phyloP scores from a whole-genome alignment of 345 rosid genomes.

The Salix exigua region DNA sequence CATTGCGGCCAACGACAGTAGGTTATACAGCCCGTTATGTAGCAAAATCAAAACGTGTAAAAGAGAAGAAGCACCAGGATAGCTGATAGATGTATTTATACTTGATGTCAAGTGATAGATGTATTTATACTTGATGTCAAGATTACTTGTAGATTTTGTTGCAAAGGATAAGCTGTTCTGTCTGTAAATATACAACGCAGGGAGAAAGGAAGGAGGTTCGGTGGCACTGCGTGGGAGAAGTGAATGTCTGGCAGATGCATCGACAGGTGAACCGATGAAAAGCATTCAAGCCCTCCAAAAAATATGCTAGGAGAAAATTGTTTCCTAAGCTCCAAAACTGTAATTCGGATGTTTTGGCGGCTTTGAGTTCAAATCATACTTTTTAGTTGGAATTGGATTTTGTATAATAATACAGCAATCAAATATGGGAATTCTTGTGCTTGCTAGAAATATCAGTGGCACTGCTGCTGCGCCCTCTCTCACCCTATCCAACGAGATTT shows the following conservation, averaged over 20 bases:
- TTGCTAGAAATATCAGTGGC: not conserved
- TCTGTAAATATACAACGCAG: conserved; percentile 15
- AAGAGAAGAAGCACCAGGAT: conserved; percentile 10
- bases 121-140: not conserved
- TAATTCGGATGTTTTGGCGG: conserved; percentile 12
- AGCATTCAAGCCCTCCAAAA: not conserved
- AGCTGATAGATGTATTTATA: not conserved
- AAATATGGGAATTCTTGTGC: not conserved
- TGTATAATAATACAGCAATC: conserved; percentile 2
- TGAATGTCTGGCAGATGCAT: not conserved
- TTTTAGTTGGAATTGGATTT: not conserved
- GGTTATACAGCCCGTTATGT: conserved; percentile 74
- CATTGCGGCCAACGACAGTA: conserved; percentile 64
- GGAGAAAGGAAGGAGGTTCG: not conserved
- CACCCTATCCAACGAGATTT: not conserved
- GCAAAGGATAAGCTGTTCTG: not conserved
- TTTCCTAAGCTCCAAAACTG: conserved; percentile 10
- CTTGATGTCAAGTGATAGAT: not conserved
- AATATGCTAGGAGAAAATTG: not conserved
- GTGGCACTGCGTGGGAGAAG: not conserved
- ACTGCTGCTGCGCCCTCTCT: not conserved
- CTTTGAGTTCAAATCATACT: not conserved
- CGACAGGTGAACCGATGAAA: not conserved
- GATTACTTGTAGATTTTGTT: not conserved
- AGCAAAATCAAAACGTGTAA: conserved; percentile 28